Percentiles rank a stretch among this genome's conserved stretches.
These are phyloP conservation scores for Tetracladium maxilliforme DNA, from an alignment of 2,329 filamentous ascomycete species.

Conservation along the genomic window DNA sequence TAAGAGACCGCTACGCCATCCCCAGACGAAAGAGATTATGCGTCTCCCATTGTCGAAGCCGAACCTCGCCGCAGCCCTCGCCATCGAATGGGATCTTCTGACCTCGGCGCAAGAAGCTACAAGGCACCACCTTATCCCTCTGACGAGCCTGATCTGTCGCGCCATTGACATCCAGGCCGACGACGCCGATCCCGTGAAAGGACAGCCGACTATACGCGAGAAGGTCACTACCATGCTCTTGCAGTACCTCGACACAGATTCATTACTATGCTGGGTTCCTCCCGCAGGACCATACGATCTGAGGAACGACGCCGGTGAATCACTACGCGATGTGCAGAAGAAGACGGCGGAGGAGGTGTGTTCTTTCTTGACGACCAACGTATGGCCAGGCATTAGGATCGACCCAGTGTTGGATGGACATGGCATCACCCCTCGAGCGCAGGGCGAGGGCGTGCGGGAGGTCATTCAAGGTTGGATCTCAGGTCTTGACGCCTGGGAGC, in stretches of 20 bases:
- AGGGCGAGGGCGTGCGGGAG: constrained; percentile 60
- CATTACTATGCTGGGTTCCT: constrained; percentile 78
- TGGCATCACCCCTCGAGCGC: constrained; percentile 60
- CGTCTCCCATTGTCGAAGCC: constrained; percentile 61
- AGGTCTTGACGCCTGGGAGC: constrained; percentile 60
- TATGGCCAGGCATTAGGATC: constrained; percentile 78
- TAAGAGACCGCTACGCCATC: constrained; percentile 62
- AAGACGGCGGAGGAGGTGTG: constrained; percentile 56
- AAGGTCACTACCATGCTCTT: constrained; percentile 56
- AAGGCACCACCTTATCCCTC: constrained; percentile 74
- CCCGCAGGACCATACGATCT: constrained; percentile 25
- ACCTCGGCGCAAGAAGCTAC: constrained; percentile 70
- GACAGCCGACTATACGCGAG: constrained; percentile 36
- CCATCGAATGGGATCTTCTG: constrained; percentile 85
- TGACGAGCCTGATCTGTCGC: constrained; percentile 74
- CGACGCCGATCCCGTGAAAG: constrained; percentile 28
- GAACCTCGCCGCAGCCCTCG: constrained; percentile 71
- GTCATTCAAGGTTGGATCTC: constrained; percentile 67
- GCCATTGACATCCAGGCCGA: constrained; percentile 67
- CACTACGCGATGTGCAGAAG: constrained; percentile 60
- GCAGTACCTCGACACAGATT: constrained; percentile 85
- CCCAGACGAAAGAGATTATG: constrained; percentile 58
- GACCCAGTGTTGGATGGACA: constrained; percentile 65
- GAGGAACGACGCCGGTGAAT: constrained; percentile 30
- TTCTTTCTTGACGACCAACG: constrained; percentile 49